Evolutionary conservation across 1,284 basidiomycete genomes (phyloP), one percentile per base, ranked within the genome.

Genomic region (Boletus smithii): DNA sequence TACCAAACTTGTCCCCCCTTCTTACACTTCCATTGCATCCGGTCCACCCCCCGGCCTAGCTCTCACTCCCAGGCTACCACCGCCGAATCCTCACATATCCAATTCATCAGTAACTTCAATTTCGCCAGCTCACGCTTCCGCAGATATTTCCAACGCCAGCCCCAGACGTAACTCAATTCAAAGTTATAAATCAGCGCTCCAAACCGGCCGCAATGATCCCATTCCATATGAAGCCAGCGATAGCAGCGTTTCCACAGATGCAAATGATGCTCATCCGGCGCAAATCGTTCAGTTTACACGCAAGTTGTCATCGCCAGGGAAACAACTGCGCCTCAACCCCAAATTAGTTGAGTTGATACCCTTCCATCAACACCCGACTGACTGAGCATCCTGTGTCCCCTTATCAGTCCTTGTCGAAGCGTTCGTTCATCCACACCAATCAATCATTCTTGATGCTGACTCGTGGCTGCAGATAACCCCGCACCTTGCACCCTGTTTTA

Each of bases 401-500:
- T 23, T 42, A 51, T 38, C 58, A 81, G 79, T 65, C 73, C 48
- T 68, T 83, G 50, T 79, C 76, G 33, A 81, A 80, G 60, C 77
- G 80, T 81, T 62, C 47, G 76, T 73, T 42, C 41, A 56, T 52
- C 48, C 50, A 22, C 36, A 35, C 42, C 35, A 33, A 30, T 46
- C 53, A 47, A 53, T 29, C 27, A 23, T 46, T 35, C 8, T 33
- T 13, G 13, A 32, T 42, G 16, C 53, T 55, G 35, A 50, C 51
- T 6, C 10, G 48, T 48, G 53, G 34, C 51, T 49, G 30, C 49
- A 51, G 80, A 83, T 54, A 75, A 69, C 55, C 81, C 81, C 3
- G 74, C 81, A 18, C 80, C 81, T 14, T 84, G 81, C 61, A 83
- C 78, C 16, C 61, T 80, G 37, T 80, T 78, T 61, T 83, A 83